These are phyloP conservation scores for Arabidopsis suecica DNA, from an alignment of 345 rosid genomes.

Conservation along the genomic window DNA sequence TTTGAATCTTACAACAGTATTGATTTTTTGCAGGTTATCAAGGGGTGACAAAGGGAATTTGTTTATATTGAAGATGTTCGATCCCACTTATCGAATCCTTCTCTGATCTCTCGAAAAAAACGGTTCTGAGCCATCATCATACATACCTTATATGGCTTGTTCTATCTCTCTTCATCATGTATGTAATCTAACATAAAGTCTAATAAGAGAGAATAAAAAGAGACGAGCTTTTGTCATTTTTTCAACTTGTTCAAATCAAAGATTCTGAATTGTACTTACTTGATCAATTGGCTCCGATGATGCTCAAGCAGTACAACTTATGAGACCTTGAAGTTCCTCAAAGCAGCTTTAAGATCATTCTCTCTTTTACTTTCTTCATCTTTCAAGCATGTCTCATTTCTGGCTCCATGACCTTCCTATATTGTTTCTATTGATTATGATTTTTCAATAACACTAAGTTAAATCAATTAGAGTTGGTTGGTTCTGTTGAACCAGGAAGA, in stretches of 20 bases:
- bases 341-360: slow-evolving; percentile 34
- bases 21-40: slow-evolving; percentile 59
- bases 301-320: slow-evolving; percentile 13
- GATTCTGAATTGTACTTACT: not conserved
- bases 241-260: slow-evolving; percentile 11
- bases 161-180: slow-evolving; percentile 23
- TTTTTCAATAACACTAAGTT: no score
- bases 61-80: slow-evolving; percentile 90
- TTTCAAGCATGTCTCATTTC: slow-evolving; percentile 1
- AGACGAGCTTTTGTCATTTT: not conserved
- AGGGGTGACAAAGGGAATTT: slow-evolving; percentile 93
- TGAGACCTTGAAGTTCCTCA: slow-evolving; percentile 76
- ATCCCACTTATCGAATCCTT: slow-evolving; percentile 84
- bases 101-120: slow-evolving; percentile 25
- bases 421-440: no score
- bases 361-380: not conserved
- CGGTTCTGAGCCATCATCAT: slow-evolving; percentile 13
- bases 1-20: not conserved
- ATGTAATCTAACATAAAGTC: slow-evolving; percentile 21
- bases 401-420: not conserved
- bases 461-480: not conserved
- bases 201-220: not conserved
- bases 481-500: not conserved
- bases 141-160: not conserved
- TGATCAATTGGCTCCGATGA: no score